Base-by-base conservation (phyloP, 768 basidiomycete species). In the Podaxis rugospora region DNA sequence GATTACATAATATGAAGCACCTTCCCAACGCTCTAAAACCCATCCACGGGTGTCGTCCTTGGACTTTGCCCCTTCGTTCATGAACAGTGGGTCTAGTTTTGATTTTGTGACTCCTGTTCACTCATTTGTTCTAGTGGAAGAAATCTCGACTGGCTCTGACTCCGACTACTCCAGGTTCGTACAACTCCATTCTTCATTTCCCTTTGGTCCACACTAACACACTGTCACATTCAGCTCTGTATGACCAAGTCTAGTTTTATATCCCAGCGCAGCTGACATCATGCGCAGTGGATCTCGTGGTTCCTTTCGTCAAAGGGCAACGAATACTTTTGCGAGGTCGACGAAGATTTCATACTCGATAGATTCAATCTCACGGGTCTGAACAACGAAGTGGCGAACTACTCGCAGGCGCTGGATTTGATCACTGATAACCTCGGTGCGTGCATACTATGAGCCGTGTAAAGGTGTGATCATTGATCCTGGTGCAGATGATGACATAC, bases 241-340 rank as follows among this genome's bases (percentile, higher is more conserved):
- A 62, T 49, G 56, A 60, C 52, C 25, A 55, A 46, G n/a, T 27
- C 25, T 18, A 32, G 35, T 37, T 21, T 13, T 4, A 13, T 5
- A 42, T 13, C 10, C 13, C 49, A 9, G 16, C 16, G 13, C 14
- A 47, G 13, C 36, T 23, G 42, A 44, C n/a, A 46, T 35, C 6
- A 18, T 53, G 35, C 47, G 23, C 65, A 95, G 93, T 98, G 95
- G 95, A 95, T 96, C 66, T 93, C 94, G 3, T 98, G 95, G 95
- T 97, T 98, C 69, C 79, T 98, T 4, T 92, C 93, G 21, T 95
- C 93, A 18, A 97, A 97, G 72, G 95, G 97, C 61, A 98, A 99
- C 72, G 97, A 99, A 78, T 99, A 99, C 79, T 99, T 98, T 69
- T 98, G 96, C 74, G 95, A 98, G 78, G 94, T 98, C 63, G 97